Evolutionary conservation across 345 rosid genomes (phyloP), one percentile per base, ranked within the genome.

Genomic region (Eutrema heterophyllum): DNA sequence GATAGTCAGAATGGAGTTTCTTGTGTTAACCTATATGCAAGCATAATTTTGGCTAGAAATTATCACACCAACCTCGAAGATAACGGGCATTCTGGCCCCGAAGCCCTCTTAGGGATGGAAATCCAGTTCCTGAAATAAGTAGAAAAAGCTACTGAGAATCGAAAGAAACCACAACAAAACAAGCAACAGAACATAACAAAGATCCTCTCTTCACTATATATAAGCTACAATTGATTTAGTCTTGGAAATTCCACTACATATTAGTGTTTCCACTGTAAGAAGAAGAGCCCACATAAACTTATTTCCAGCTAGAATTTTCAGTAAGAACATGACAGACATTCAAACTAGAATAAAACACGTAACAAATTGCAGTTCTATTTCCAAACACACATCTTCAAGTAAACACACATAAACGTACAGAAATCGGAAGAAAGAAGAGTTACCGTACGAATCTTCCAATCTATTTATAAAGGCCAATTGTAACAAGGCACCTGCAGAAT

Each of bases 381-480:
- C 29, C 29, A 65, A 54, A 73, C 35, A 56, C 9, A 49, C 15
- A 74, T 27, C 10, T 5, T 44, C 46, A 48, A 30, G 36, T 32
- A 62, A 41, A 72, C 4, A 52, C 7, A 32, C 32, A 68, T 4
- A 15, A 15, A 55, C 13, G 29, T 45, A 65, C 3, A 39, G 4
- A 13, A 9, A 70, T 7, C 0, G 48, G 41, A 35, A 13, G 57
- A 73, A 61, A 12, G 46, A 52, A 56, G 54, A 74, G 45, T 48
- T 84, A 94, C 97, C 91, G 8, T 86, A 77, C 1, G 97, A 86
- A 45, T 86, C 91, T 76, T 94, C 98, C 78, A 94, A 79, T 78
- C 77, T 83, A 48, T 80, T 67, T 54, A 91, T 82, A 78, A 89
- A 89, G 12, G 96, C 97, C 68, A 93, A 78, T 74, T 93, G 97